Percentiles rank a stretch among this genome's conserved stretches.
Conservation (phyloP, 75 land plant species). For the Chamaecyparis obtusa region DNA sequence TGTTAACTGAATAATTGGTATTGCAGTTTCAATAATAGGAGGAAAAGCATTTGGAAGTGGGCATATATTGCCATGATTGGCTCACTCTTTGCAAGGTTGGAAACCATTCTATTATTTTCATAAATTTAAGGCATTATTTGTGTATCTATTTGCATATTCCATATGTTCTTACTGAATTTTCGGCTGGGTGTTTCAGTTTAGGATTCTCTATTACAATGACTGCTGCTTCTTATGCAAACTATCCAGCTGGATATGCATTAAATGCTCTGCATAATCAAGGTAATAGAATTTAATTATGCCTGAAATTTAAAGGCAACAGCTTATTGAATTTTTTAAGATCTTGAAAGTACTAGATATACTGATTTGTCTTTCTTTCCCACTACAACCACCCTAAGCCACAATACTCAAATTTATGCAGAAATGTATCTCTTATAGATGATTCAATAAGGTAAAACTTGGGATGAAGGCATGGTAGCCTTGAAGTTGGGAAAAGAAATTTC, state of each 20-base stretch:
- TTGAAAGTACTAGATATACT: background rate
- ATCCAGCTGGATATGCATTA: constrained; percentile 88
- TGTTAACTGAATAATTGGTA: background rate
- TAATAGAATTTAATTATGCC: constrained; percentile 18
- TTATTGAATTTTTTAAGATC: background rate
- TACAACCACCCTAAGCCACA: too few species aligned
- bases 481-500: too few species aligned
- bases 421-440: too few species aligned
- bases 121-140: background rate
- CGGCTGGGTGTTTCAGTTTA: constrained; percentile 49
- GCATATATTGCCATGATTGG: constrained; percentile 43
- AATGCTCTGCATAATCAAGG: constrained; percentile 65
- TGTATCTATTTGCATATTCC: background rate
- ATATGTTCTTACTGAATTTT: background rate
- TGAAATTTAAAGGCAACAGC: background rate
- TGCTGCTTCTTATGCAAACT: constrained; percentile 91
- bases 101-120: background rate
- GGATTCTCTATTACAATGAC: constrained; percentile 55
- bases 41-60: constrained; percentile 64
- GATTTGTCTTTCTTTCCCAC: too few species aligned
- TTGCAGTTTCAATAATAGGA: constrained; percentile 82
- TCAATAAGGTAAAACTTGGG: too few species aligned
- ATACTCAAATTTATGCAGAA: too few species aligned
- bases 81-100: constrained; percentile 59
- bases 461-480: too few species aligned